These are phyloP conservation scores for Gaeumannomyces tritici DNA, from an alignment of 2,329 filamentous ascomycete genomes.

Conservation along the genomic window DNA sequence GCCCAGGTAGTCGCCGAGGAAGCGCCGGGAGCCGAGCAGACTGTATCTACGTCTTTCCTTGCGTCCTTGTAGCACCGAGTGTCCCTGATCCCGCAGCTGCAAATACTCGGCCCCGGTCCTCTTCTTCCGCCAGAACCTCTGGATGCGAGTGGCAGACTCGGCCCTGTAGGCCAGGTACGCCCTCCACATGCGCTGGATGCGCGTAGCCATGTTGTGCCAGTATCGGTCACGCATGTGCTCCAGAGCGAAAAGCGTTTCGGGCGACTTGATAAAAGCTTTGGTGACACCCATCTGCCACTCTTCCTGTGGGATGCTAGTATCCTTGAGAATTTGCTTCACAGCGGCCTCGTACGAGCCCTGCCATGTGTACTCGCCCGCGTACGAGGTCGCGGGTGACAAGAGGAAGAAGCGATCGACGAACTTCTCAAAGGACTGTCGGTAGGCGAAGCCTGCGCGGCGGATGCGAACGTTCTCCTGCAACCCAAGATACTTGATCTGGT, in stretches of 20 bases:
- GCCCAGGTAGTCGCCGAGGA: conserved; percentile 90
- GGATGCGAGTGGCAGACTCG: conserved; percentile 88
- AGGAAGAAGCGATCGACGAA: conserved; percentile 97
- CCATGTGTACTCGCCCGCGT: conserved; percentile 97
- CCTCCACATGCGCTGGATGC: conserved; percentile 94
- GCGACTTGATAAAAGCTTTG: conserved; percentile 97
- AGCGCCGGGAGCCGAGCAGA: conserved; percentile 81
- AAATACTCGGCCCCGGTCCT: conserved; percentile 83
- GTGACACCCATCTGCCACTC: conserved; percentile 96
- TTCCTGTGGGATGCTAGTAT: conserved; percentile 88
- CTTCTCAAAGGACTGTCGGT: conserved; percentile 94
- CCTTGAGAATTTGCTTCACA: conserved; percentile 86
- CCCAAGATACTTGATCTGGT: conserved; percentile 98
- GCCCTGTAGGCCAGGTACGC: conserved; percentile 88
- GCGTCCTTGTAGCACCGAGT: conserved; percentile 67
- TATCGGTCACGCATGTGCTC: conserved; percentile 97
- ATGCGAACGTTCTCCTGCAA: conserved; percentile 99
- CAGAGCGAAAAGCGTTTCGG: conserved; percentile 90
- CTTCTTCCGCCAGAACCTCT: conserved; percentile 91
- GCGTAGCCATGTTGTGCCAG: conserved; percentile 99
- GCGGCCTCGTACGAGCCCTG: conserved; percentile 79
- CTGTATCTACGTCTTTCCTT: conserved; percentile 91
- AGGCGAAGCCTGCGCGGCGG: conserved; percentile 90
- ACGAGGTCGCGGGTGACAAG: conserved; percentile 86
- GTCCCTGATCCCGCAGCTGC: conserved; percentile 79